Percentiles rank a stretch among this genome's conserved stretches.
Evolutionary conservation across 1,284 basidiomycete species (phyloP).

Genomic region (Lentinula novae-zelandiae): DNA sequence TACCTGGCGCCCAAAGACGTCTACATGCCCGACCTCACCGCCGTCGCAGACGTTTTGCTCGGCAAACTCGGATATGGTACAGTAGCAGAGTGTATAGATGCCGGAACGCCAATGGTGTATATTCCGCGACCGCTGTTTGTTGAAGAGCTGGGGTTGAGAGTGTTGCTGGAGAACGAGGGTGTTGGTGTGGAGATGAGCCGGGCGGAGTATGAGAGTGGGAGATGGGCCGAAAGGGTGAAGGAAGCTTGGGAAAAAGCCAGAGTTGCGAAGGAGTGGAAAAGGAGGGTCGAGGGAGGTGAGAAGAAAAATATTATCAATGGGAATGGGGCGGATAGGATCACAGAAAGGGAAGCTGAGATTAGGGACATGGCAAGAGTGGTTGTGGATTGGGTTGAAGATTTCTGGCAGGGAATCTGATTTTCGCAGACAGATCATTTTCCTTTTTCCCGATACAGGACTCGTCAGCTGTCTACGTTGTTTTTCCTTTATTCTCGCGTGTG

Average conservation of each 20-base stretch:
- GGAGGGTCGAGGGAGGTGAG: slow-evolving; percentile 20
- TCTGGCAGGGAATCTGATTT: slow-evolving; percentile 9
- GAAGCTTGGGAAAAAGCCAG: slow-evolving; percentile 51
- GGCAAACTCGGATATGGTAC: slow-evolving; percentile 77
- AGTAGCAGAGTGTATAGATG: slow-evolving; percentile 69
- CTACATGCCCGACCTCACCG: slow-evolving; percentile 79
- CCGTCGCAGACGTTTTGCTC: slow-evolving; percentile 69
- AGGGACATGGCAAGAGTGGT: slow-evolving; percentile 45
- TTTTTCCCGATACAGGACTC: neutral
- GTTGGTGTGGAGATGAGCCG: slow-evolving; percentile 62
- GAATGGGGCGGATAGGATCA: slow-evolving; percentile 22
- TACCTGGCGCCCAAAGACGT: slow-evolving; percentile 71
- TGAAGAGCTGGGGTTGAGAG: slow-evolving; percentile 71
- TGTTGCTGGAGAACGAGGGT: slow-evolving; percentile 49
- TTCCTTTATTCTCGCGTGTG: no score
- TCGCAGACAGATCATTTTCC: neutral
- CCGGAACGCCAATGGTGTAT: slow-evolving; percentile 70
- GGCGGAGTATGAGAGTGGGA: slow-evolving; percentile 61
- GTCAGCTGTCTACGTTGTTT: no score
- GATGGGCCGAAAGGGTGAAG: slow-evolving; percentile 58
- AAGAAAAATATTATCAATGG: neutral
- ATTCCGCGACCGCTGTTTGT: slow-evolving; percentile 75
- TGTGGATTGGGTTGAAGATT: slow-evolving; percentile 43
- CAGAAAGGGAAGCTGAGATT: slow-evolving; percentile 39
- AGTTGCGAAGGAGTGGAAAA: slow-evolving; percentile 35